phyloP scores from a whole-genome alignment of 352 stramenopile species.

The Globisporangium perplexum region DNA sequence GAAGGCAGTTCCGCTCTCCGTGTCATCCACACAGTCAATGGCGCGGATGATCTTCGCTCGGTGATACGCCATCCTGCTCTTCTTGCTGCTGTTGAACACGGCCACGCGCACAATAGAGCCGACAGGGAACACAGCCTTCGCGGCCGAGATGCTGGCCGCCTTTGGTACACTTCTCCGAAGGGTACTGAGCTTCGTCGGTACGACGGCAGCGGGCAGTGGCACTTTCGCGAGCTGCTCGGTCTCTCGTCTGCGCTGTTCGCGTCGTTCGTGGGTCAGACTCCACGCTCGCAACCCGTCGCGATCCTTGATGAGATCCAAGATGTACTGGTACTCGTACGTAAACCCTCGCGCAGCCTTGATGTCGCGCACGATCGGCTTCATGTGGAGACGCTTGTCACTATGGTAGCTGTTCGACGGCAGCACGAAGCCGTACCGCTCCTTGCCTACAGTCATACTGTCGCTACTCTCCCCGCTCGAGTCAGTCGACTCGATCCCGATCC shows the following conservation, averaged over 20 bases:
- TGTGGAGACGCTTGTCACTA: constrained; percentile 31
- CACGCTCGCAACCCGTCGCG: constrained; percentile 52
- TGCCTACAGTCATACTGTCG: constrained; percentile 51
- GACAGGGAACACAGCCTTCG: constrained; percentile 34
- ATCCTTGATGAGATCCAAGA: constrained; percentile 65
- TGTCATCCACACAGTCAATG: constrained; percentile 12
- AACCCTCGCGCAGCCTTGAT: constrained; percentile 39
- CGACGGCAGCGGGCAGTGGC: neutral
- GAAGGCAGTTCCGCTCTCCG: constrained; percentile 22
- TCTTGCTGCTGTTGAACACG: constrained; percentile 13
- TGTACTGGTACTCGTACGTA: constrained; percentile 66
- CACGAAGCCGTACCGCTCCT: constrained; percentile 48
- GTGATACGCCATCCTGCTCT: constrained; percentile 10
- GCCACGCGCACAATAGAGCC: constrained; percentile 30
- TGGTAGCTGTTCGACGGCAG: constrained; percentile 51
- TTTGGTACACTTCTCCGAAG: neutral
- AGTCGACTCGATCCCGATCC: constrained; percentile 40
- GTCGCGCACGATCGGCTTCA: constrained; percentile 33
- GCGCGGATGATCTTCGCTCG: constrained; percentile 27
- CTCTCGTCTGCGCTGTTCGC: constrained; percentile 12
- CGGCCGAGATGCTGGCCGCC: constrained; percentile 20
- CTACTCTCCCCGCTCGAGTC: constrained; percentile 23
- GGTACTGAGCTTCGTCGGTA: neutral
- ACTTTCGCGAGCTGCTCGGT: neutral
- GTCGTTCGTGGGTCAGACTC: constrained; percentile 41